Percentiles rank a stretch among this genome's conserved stretches.
phyloP scores from a whole-genome alignment of 495 filamentous ascomycete species.

The Penicillium lagena region DNA sequence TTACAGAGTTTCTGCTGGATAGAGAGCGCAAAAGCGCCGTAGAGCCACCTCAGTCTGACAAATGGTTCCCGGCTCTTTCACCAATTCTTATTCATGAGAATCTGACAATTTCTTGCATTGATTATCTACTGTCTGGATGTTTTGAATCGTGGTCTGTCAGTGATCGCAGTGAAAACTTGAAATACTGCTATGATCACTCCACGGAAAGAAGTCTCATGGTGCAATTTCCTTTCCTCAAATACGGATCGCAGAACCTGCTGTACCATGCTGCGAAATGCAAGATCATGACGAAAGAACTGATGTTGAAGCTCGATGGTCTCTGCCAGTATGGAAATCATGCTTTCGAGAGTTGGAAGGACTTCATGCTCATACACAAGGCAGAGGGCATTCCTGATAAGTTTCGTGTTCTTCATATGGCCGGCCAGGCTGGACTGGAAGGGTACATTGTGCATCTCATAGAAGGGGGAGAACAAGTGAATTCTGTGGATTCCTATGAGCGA shows the following conservation, averaged over 20 bases:
- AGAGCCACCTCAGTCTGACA: not conserved
- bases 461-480: no score
- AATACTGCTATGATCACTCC: not conserved
- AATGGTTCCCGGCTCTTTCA: slow-evolving; percentile 3
- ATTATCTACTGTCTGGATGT: slow-evolving; percentile 12
- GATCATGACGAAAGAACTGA: no score
- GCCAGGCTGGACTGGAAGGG: no score
- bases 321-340: no score
- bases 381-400: no score
- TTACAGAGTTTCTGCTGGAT: slow-evolving; percentile 42
- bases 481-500: no score
- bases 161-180: not conserved
- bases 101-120: slow-evolving; percentile 9
- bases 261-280: no score
- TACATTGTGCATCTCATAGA: no score
- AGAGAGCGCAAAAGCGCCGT: not conserved
- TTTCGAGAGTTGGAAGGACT: no score
- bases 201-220: slow-evolving; percentile 2
- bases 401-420: no score
- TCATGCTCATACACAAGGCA: no score
- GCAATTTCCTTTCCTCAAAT: slow-evolving; percentile 16
- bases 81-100: slow-evolving; percentile 7
- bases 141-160: slow-evolving; percentile 7
- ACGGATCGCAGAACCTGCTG: slow-evolving; percentile 7
- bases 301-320: no score